Percentiles rank a stretch among this genome's conserved stretches.
phyloP scores from a whole-genome alignment of 169 alveolate species.

The Plasmodium billcollinsi region DNA sequence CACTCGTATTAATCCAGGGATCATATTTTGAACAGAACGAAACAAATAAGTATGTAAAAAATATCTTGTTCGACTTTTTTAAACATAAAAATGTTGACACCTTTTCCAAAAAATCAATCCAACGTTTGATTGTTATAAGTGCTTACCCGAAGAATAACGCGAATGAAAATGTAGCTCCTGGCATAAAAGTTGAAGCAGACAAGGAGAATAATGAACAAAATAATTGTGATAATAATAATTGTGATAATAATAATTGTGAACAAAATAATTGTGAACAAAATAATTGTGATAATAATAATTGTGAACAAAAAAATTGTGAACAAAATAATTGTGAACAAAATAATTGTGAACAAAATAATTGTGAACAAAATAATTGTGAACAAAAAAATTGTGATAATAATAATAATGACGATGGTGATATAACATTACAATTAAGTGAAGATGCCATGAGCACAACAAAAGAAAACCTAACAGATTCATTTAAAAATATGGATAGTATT shows the following conservation, averaged over 20 bases:
- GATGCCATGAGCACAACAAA: too few species aligned
- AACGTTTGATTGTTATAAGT: slow-evolving; percentile 30
- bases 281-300: not conserved
- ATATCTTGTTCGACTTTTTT: slow-evolving; percentile 46
- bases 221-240: too few species aligned
- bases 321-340: too few species aligned
- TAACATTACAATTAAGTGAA: too few species aligned
- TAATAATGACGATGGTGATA: not conserved
- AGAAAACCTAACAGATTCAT: too few species aligned
- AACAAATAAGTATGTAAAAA: slow-evolving; percentile 16
- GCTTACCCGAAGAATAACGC: not conserved
- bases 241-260: not conserved
- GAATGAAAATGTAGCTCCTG: not conserved
- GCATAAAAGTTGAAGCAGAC: too few species aligned
- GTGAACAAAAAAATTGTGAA: too few species aligned
- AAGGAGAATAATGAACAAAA: not conserved
- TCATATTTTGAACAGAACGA: slow-evolving; percentile 34
- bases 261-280: not conserved
- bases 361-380: too few species aligned
- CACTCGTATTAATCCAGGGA: slow-evolving; percentile 48
- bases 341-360: not conserved
- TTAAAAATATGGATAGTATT: too few species aligned
- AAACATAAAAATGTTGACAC: slow-evolving; percentile 47
- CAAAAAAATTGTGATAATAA: not conserved
- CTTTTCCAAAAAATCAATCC: slow-evolving; percentile 10